These are phyloP conservation scores for Chondrus crispus DNA, from an alignment of 23 red algal species.

Conservation along the genomic window DNA sequence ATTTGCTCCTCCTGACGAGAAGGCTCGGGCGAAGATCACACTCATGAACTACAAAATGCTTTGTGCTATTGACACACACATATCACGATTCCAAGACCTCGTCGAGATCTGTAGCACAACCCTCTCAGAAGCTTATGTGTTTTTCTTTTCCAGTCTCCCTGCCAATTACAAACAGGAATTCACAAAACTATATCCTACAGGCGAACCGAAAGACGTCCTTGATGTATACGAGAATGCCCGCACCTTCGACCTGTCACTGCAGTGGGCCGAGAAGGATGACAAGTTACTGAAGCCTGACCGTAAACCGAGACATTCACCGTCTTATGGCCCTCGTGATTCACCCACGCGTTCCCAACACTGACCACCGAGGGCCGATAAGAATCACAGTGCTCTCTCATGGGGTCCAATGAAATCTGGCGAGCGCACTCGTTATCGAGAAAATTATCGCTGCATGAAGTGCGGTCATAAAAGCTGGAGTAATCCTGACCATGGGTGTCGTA, in stretches of 20 bases:
- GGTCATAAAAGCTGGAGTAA: constrained; percentile 13
- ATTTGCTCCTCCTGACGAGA: not conserved
- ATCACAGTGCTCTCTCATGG: not conserved
- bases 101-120: not conserved
- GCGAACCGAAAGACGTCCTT: too few species aligned
- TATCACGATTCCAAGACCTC: not conserved
- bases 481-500: not conserved
- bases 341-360: too few species aligned
- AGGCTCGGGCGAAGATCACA: not conserved
- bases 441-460: constrained; percentile 33
- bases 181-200: not conserved
- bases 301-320: too few species aligned
- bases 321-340: too few species aligned
- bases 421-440: not conserved
- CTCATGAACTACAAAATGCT: constrained; percentile 23
- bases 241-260: too few species aligned
- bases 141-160: not conserved
- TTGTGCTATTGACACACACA: constrained; percentile 6
- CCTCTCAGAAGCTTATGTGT: not conserved
- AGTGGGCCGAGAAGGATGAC: not conserved
- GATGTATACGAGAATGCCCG: too few species aligned
- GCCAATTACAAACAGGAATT: not conserved
- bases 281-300: too few species aligned
- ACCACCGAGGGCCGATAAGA: too few species aligned
- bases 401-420: not conserved